Percentiles rank a stretch among this genome's conserved stretches.
Evolutionary conservation across 2,329 filamentous ascomycete species (phyloP).

Genomic region (Penicillium frequentans): DNA sequence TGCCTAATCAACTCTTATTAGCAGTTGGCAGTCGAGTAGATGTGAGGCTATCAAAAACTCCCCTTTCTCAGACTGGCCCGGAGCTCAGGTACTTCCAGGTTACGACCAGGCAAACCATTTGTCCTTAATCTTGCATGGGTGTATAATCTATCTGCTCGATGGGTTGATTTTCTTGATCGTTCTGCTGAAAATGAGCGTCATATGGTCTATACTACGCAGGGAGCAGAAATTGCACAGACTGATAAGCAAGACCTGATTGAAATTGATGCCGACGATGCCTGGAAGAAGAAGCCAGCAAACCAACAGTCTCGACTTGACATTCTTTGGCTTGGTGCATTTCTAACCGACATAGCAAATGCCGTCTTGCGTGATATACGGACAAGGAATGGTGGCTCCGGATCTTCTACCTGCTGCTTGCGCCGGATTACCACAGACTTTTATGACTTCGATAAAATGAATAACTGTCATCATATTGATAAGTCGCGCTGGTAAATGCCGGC

Average conservation of each 20-base stretch:
- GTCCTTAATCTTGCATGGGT: too few species aligned
- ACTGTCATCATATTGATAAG: slow-evolving; percentile 6
- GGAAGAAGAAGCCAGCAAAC: background rate
- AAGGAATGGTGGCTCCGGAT: slow-evolving; percentile 13
- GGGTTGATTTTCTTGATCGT: too few species aligned
- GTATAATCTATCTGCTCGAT: too few species aligned
- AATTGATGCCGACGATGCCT: too few species aligned
- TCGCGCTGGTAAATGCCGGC: slow-evolving; percentile 23
- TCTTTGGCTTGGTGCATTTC: slow-evolving; percentile 25
- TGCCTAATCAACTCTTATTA: slow-evolving; percentile 15
- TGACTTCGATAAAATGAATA: slow-evolving; percentile 9
- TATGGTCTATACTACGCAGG: too few species aligned
- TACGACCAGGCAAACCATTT: too few species aligned
- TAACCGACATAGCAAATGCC: slow-evolving; percentile 11
- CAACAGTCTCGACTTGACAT: slow-evolving; percentile 14
- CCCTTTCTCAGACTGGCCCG: slow-evolving; percentile 19
- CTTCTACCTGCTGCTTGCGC: slow-evolving; percentile 22
- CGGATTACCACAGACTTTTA: slow-evolving; percentile 13
- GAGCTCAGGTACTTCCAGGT: slow-evolving; percentile 1
- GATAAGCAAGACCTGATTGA: too few species aligned
- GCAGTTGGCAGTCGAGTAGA: slow-evolving; percentile 5
- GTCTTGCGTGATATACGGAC: slow-evolving; percentile 11
- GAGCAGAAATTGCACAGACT: too few species aligned
- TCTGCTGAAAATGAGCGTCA: too few species aligned
- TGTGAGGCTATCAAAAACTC: slow-evolving; percentile 18